Percentiles rank a stretch among this genome's conserved stretches.
phyloP scores from a whole-genome alignment of 139 green algal species.

The Zygnema cylindricum region DNA sequence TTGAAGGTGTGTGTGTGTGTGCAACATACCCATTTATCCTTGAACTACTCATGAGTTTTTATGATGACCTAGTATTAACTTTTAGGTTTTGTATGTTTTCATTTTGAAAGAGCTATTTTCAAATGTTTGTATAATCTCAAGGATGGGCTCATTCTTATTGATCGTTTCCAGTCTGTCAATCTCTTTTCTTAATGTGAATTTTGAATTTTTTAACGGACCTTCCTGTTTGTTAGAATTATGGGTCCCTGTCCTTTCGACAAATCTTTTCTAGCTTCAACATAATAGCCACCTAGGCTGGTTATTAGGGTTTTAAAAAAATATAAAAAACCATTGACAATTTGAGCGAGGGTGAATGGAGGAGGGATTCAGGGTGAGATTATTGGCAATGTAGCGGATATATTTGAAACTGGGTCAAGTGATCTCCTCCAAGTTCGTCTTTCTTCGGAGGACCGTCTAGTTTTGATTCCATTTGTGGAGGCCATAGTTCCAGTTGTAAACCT shows the following conservation, averaged over 20 bases:
- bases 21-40: too few species aligned
- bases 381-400: constrained; percentile 47
- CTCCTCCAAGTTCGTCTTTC: constrained; percentile 19
- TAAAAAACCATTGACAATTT: too few species aligned
- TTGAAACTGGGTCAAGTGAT: constrained; percentile 18
- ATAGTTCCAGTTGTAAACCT: constrained; percentile 66
- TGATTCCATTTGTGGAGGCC: constrained; percentile 64
- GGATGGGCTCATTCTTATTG: too few species aligned
- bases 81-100: too few species aligned
- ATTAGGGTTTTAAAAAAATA: neutral
- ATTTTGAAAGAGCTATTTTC: too few species aligned
- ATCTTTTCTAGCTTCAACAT: neutral
- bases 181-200: neutral
- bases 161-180: too few species aligned
- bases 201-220: neutral
- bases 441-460: constrained; percentile 7
- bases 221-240: neutral
- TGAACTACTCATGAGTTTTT: too few species aligned
- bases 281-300: neutral
- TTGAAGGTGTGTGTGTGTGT: constrained; percentile 8
- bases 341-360: too few species aligned
- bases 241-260: neutral
- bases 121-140: too few species aligned
- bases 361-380: constrained; percentile 24
- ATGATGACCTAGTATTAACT: too few species aligned